A percentile compares a stretch with the other conserved stretches of the same genome.
Conservation (phyloP, 805 yeast species). For the Candida boleticola region DNA sequence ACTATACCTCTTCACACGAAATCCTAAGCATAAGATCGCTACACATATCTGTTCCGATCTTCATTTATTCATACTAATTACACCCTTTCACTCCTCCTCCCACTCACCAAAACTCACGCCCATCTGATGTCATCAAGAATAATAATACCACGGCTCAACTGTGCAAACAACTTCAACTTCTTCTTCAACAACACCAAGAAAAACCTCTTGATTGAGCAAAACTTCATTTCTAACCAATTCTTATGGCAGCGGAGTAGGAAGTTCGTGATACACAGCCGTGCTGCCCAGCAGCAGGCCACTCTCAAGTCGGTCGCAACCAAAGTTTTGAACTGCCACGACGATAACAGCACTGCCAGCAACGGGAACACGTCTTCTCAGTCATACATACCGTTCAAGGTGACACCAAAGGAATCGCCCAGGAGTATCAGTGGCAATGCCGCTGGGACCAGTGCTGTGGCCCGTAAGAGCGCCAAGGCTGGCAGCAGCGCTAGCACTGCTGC, state of each 20-base stretch:
- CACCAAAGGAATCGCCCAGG: constrained; percentile 25
- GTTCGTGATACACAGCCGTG: neutral
- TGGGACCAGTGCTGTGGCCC: neutral
- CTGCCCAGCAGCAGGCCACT: no score
- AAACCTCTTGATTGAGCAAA: constrained; percentile 27
- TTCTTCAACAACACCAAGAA: constrained; percentile 36
- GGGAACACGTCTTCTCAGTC: constrained; percentile 32
- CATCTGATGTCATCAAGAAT: constrained; percentile 2
- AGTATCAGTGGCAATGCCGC: neutral
- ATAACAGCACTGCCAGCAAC: neutral
- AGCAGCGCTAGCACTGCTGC: constrained; percentile 6
- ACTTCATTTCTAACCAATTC: constrained; percentile 32
- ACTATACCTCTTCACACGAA: no score
- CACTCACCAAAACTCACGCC: neutral
- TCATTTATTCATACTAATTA: no score
- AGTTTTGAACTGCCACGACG: constrained; percentile 45
- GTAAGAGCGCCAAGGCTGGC: constrained; percentile 14
- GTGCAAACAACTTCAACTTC: constrained; percentile 29
- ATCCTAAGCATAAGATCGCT: no score
- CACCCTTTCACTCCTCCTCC: neutral
- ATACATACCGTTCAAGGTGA: constrained; percentile 59
- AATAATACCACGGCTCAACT: constrained; percentile 20
- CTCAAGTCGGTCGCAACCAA: constrained; percentile 37
- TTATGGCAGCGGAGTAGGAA: constrained; percentile 8
- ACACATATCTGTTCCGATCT: no score